Conservation (phyloP, 805 yeast genomes). For the Blastobotrys robertii region DNA sequence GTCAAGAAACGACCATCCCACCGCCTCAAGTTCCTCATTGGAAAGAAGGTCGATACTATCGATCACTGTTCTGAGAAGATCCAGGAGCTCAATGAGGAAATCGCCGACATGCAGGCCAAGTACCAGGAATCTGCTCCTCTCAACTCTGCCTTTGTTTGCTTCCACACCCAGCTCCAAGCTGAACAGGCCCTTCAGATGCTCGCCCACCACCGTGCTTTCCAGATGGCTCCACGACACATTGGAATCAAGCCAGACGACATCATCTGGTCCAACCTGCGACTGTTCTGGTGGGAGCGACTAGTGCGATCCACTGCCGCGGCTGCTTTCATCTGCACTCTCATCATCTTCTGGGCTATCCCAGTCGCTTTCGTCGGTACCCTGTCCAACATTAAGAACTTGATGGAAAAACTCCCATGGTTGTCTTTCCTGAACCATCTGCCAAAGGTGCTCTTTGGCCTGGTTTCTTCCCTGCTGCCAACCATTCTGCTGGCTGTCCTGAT, state of each 20-base stretch:
- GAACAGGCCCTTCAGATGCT: constrained; percentile 81
- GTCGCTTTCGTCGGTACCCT: constrained; percentile 96
- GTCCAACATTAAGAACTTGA: constrained; percentile 74
- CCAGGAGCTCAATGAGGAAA: constrained; percentile 58
- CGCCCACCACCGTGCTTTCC: constrained; percentile 36
- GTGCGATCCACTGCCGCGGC: constrained; percentile 52
- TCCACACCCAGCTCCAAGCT: constrained; percentile 75
- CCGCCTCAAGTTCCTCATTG: constrained; percentile 57
- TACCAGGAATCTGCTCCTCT: constrained; percentile 53
- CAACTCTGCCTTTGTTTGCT: constrained; percentile 76
- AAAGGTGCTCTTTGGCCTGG: constrained; percentile 56
- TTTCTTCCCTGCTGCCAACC: constrained; percentile 83
- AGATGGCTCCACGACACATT: constrained; percentile 38
- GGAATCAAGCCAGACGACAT: constrained; percentile 76
- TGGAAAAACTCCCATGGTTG: constrained; percentile 62
- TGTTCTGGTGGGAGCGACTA: constrained; percentile 47
- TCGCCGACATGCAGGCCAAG: constrained; percentile 46
- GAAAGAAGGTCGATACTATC: constrained; percentile 79
- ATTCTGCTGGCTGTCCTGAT: constrained; percentile 70
- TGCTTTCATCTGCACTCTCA: constrained; percentile 46
- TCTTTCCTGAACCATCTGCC: constrained; percentile 73
- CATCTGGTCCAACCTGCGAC: constrained; percentile 67
- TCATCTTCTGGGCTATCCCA: constrained; percentile 92
- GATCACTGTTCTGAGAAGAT: constrained; percentile 59
- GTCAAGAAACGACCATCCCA: constrained; percentile 83